Conservation (phyloP, 495 filamentous ascomycete species). For the Endocarpon pusillum region DNA sequence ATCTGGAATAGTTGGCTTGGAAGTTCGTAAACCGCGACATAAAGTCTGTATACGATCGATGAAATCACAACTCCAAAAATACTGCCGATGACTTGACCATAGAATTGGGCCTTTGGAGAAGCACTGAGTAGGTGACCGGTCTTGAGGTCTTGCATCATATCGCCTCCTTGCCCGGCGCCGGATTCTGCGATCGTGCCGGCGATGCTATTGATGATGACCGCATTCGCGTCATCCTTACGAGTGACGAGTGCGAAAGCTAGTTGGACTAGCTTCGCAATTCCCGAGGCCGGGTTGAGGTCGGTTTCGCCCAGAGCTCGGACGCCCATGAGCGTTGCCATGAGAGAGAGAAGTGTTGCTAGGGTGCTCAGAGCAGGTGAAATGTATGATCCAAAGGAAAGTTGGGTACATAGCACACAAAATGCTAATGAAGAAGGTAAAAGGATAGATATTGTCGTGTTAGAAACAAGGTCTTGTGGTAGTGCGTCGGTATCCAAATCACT, state of each 20-base stretch:
- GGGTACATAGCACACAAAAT: slow-evolving; percentile 66
- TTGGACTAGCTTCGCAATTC: slow-evolving; percentile 92
- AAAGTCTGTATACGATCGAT: slow-evolving; percentile 78
- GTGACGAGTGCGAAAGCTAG: slow-evolving; percentile 84
- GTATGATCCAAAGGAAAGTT: slow-evolving; percentile 52
- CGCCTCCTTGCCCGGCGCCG: slow-evolving; percentile 86
- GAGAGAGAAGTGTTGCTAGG: slow-evolving; percentile 68
- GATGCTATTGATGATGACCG: slow-evolving; percentile 81
- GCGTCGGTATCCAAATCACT: slow-evolving; percentile 65
- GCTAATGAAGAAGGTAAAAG: slow-evolving; percentile 59
- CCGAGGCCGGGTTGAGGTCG: slow-evolving; percentile 90
- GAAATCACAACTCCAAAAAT: slow-evolving; percentile 76
- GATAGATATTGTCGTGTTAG: slow-evolving; percentile 48
- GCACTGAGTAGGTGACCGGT: slow-evolving; percentile 88
- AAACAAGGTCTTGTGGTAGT: slow-evolving; percentile 66
- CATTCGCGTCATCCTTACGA: slow-evolving; percentile 55
- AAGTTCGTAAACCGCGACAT: slow-evolving; percentile 75
- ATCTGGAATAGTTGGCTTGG: slow-evolving; percentile 83
- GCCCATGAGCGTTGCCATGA: slow-evolving; percentile 86
- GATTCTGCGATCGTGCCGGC: slow-evolving; percentile 81
- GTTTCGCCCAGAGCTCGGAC: slow-evolving; percentile 90
- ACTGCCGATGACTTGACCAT: slow-evolving; percentile 83
- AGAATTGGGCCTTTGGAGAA: slow-evolving; percentile 87
- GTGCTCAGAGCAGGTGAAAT: slow-evolving; percentile 51
- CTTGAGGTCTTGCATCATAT: slow-evolving; percentile 97